A percentile compares a stretch with the other conserved stretches of the same genome.
These are phyloP conservation scores for Reutealis trisperma DNA, from an alignment of 345 rosid genomes.

Conservation along the genomic window DNA sequence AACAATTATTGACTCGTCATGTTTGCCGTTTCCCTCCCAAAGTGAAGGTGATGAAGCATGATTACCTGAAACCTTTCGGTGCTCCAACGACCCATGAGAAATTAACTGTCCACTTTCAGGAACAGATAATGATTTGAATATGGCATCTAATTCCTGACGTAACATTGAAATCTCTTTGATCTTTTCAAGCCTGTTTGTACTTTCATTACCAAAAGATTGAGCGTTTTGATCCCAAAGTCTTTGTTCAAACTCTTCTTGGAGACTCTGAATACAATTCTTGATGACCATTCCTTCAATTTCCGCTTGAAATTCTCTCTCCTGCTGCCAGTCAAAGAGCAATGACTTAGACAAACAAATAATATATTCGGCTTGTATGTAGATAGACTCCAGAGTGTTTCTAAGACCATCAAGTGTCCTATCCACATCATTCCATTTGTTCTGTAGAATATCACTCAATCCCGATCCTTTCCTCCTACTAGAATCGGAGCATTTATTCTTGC, in stretches of 20 bases:
- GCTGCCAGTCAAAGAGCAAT: constrained; percentile 49
- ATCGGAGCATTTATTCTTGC: constrained; percentile 39
- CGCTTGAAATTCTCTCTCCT: constrained; percentile 48
- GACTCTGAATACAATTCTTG: constrained; percentile 43
- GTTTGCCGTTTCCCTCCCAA: constrained; percentile 66
- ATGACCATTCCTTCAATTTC: constrained; percentile 55
- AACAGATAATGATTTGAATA: constrained; percentile 49
- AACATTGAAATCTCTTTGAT: constrained; percentile 60
- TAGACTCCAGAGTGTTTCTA: constrained; percentile 10
- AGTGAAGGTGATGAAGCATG: constrained; percentile 40
- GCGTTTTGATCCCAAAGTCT: constrained; percentile 45
- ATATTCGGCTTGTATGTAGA: constrained; percentile 2
- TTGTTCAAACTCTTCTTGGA: constrained; percentile 60
- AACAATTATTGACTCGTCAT: constrained; percentile 44
- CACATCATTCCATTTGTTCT: constrained; percentile 30
- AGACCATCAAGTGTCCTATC: constrained; percentile 28
- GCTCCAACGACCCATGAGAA: constrained; percentile 59
- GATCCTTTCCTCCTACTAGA: constrained; percentile 37
- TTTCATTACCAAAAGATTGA: constrained; percentile 31
- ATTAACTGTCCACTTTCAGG: constrained; percentile 52
- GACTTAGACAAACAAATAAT: constrained; percentile 31
- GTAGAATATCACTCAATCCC: constrained; percentile 48
- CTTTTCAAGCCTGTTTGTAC: constrained; percentile 41
- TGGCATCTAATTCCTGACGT: constrained; percentile 66
- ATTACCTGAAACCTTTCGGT: constrained; percentile 55